phyloP scores from a whole-genome alignment of 306 rosid species.

The Gastrolobium villosum region DNA sequence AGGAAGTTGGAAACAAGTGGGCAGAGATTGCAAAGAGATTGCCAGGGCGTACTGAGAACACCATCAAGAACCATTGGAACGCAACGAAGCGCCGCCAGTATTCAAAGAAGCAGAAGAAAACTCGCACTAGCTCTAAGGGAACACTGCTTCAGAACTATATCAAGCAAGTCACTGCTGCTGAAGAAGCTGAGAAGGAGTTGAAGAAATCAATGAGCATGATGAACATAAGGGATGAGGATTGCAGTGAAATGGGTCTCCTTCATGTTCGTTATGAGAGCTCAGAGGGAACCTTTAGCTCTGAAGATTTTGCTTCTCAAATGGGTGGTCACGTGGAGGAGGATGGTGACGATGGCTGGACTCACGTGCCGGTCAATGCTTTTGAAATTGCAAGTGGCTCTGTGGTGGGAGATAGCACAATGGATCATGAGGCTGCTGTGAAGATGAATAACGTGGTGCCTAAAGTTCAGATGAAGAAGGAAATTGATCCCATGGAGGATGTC shows the following conservation, averaged over 20 bases:
- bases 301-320: neutral
- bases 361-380: neutral
- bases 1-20: conserved; percentile 74
- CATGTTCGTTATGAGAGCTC: conserved; percentile 15
- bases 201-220: neutral
- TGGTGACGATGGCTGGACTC: neutral
- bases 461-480: conserved; percentile 41
- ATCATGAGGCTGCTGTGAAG: conserved; percentile 45
- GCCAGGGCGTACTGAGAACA: conserved; percentile 74
- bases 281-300: conserved; percentile 14
- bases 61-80: conserved; percentile 86
- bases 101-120: conserved; percentile 50
- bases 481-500: conserved; percentile 44
- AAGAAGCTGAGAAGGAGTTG: neutral
- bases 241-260: no score
- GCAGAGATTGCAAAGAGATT: conserved; percentile 74
- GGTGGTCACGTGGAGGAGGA: neutral
- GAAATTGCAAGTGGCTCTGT: neutral
- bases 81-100: conserved; percentile 68
- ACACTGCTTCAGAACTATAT: conserved; percentile 65
- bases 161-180: conserved; percentile 31
- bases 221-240: neutral
- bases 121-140: neutral
- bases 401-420: conserved; percentile 15
- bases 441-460: conserved; percentile 16